Evolutionary conservation across 208 protist genomes (phyloP), one percentile per base, ranked within the genome.

Genomic region (Leishmania tarentolae): DNA sequence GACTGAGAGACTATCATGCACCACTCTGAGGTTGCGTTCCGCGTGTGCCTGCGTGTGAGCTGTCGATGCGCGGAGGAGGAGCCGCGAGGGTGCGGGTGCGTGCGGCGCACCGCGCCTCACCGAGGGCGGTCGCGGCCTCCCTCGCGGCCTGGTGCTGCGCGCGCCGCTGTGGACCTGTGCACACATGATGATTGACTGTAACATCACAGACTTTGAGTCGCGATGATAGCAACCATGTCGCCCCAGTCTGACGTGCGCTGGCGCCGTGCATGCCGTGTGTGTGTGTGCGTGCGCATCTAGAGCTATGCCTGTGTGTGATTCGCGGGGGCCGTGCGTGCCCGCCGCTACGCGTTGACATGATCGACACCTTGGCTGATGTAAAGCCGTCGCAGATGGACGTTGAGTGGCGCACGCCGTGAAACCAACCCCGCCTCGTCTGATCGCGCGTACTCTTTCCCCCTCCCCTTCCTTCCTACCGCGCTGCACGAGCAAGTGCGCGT

Each of bases 1-100:
- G 66, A 72, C 66, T 72, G 66, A 72, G 66, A 72, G 17, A 72
- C 66, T 46, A 72, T 72, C 66, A 72, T 72, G 66, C 66, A 72
- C 66, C 66, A 72, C 66, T 72, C 66, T 72, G 66, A 72, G 31
- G 66, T 19, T 21, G 66, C 66, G 66, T 6, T 5, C 66, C 66
- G 66, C 66, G 66, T 37, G 66, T 72, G 66, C n/a, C 17, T 40
- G 66, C 44, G 66, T 28, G 37, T 40, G 46, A 2, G 46, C 46
- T 47, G 46, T 7, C 7, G 46, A 47, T 47, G 46, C 46, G 46
- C 46, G 46, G 46, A 47, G 46, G 46, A 47, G 46, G 46, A 47
- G 46, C 46, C 2, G 46, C 46, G 46, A 47, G 46, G 46, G 46
- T 47, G 46, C 46, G 46, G 46, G 46, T 47, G n/a, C n/a, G n/a